Evolutionary conservation across 1,139 yeast species (phyloP).

Genomic region (Saccharomyces pastorianus): DNA sequence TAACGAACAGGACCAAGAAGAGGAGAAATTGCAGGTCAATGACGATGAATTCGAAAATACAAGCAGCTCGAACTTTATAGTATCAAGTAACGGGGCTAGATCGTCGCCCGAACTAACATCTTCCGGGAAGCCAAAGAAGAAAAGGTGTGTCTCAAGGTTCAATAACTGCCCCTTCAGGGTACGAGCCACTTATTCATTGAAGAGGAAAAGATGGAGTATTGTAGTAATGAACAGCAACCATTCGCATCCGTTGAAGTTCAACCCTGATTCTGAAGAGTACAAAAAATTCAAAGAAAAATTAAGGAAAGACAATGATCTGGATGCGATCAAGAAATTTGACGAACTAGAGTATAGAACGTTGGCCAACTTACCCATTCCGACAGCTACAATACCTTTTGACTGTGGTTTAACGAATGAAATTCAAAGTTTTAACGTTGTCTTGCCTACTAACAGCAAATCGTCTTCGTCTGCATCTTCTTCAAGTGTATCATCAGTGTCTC

Average conservation of each 20-base stretch:
- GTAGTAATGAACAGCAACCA: conserved; percentile 52
- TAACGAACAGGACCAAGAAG: not conserved
- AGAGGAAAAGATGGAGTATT: conserved; percentile 51
- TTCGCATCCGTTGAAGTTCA: conserved; percentile 30
- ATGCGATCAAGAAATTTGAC: conserved; percentile 30
- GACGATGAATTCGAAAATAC: not conserved
- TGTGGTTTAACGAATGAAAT: conserved; percentile 33
- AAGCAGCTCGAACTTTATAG: not conserved
- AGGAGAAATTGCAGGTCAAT: not conserved
- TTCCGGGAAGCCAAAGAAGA: conserved; percentile 17
- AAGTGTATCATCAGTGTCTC: not conserved
- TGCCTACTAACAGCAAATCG: conserved; percentile 18
- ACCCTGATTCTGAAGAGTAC: conserved; percentile 31
- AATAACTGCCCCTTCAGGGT: conserved; percentile 59
- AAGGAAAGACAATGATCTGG: conserved; percentile 24
- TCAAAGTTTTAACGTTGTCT: conserved; percentile 28
- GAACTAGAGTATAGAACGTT: conserved; percentile 30
- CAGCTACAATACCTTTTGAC: conserved; percentile 29
- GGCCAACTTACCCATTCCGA: conserved; percentile 27
- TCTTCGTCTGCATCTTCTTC: not conserved
- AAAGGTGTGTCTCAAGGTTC: conserved; percentile 29
- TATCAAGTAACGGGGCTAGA: not conserved
- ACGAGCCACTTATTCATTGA: conserved; percentile 55
- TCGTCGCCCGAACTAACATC: not conserved
- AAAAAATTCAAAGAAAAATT: conserved; percentile 28